Evolutionary conservation across 805 yeast genomes (phyloP).

Genomic region (Sugiyamaella floridensis): DNA sequence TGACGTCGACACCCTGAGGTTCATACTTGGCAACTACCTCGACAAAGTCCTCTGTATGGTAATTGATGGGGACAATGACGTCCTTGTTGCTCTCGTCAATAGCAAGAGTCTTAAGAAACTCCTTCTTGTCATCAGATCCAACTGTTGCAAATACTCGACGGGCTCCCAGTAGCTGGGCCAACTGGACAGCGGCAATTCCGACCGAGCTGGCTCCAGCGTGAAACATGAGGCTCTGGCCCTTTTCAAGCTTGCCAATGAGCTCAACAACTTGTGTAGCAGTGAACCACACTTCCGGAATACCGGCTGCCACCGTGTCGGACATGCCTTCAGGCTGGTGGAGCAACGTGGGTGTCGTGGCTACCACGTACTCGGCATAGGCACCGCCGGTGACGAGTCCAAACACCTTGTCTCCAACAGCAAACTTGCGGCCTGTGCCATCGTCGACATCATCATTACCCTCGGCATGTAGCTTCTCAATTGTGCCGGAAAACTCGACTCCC

Average conservation of each 20-base stretch:
- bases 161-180: slow-evolving; percentile 33
- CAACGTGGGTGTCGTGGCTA: slow-evolving; percentile 24
- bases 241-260: slow-evolving; percentile 24
- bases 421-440: slow-evolving; percentile 11
- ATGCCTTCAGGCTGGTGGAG: slow-evolving; percentile 23
- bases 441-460: background rate
- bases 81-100: slow-evolving; percentile 21
- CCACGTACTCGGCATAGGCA: slow-evolving; percentile 33
- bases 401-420: slow-evolving; percentile 31
- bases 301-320: slow-evolving; percentile 26
- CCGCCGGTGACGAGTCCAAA: slow-evolving; percentile 34
- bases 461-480: slow-evolving; percentile 17
- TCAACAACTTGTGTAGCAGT: slow-evolving; percentile 32
- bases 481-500: slow-evolving; percentile 36
- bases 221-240: slow-evolving; percentile 28
- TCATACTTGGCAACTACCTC: slow-evolving; percentile 19
- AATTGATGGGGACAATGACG: slow-evolving; percentile 26
- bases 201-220: slow-evolving; percentile 32
- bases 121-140: slow-evolving; percentile 24
- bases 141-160: slow-evolving; percentile 31
- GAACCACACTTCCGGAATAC: slow-evolving; percentile 33
- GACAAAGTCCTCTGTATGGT: slow-evolving; percentile 20
- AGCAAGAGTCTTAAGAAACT: slow-evolving; percentile 17
- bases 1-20: slow-evolving; percentile 23
- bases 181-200: slow-evolving; percentile 33